These are phyloP conservation scores for Penicillium decumbens DNA, from an alignment of 2,329 filamentous ascomycete species.

Conservation along the genomic window DNA sequence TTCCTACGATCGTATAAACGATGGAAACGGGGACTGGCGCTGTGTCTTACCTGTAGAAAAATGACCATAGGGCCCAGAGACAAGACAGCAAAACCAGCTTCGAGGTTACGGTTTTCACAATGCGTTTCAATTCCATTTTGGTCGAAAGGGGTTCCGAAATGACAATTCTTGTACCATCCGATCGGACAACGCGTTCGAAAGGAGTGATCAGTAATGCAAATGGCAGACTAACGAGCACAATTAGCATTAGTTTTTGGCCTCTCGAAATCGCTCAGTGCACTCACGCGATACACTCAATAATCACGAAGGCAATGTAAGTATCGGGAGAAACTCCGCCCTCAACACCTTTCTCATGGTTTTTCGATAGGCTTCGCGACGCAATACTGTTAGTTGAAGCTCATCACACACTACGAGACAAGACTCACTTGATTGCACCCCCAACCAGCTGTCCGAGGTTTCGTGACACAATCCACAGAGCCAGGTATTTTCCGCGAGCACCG, in stretches of 20 bases:
- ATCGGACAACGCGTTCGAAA: constrained; percentile 45
- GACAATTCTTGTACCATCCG: constrained; percentile 44
- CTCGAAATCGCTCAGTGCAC: constrained; percentile 5
- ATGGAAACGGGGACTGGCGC: too few species aligned
- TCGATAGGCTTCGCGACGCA: constrained; percentile 28
- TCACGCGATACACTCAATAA: constrained; percentile 46
- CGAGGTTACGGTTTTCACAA: constrained; percentile 37
- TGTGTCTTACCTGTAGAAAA: constrained; percentile 39
- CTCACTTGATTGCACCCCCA: constrained; percentile 46
- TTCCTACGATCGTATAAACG: not conserved
- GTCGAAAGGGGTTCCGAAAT: constrained; percentile 41
- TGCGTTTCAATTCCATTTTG: constrained; percentile 41
- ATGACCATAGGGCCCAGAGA: constrained; percentile 47
- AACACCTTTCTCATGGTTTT: constrained; percentile 36
- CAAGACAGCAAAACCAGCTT: constrained; percentile 40
- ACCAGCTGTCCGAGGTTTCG: constrained; percentile 47
- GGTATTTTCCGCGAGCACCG: constrained; percentile 46
- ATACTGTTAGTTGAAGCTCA: not conserved
- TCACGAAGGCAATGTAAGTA: constrained; percentile 47
- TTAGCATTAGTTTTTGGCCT: not conserved
- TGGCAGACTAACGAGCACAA: constrained; percentile 36
- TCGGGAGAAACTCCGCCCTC: constrained; percentile 42
- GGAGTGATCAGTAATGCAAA: constrained; percentile 47
- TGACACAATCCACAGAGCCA: constrained; percentile 48
- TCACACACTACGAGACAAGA: not conserved